Base-by-base conservation (phyloP, 1,284 basidiomycete species). In the Trichosporon sp. region DNA sequence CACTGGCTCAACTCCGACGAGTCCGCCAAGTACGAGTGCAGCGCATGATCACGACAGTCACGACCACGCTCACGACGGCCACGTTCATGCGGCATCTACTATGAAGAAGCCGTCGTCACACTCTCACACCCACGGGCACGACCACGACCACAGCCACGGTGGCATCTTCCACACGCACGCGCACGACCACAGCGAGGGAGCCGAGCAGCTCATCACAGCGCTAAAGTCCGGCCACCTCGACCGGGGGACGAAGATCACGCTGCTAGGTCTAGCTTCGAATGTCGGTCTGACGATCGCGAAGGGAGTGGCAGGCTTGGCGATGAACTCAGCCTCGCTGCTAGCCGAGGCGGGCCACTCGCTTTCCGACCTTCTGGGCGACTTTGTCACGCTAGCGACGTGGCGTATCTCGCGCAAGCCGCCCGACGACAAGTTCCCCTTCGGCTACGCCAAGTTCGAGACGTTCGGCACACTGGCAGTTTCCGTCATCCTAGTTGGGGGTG, bases 321-420 rank as follows among this genome's bases (percentile, higher is more conserved):
- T 83, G 86, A 92, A 97, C 76, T 94, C 91, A 6, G 93, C 95
- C 2, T 88, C 91, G 0, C 82, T 99, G 58, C 84, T 99, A 9
- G 95, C 96, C 2, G 95, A 99, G 74, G 95, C 95, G 0, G 95
- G 91, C 1, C 95, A 99, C 77, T 92, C 90, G n/a, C 72, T 95
- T 49, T 92, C 90, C 67, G 93, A 91, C 88, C 59, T 70, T 34
- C 58, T 71, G 37, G 69, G 73, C 34, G 96, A 99, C 81, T 87
- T 98, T 69, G 92, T 98, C 56, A 95, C 93, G 1, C 85, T 99
- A 19, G 89, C 91, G 70, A 92, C 90, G 73, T 97, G 94, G 91
- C 87, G 87, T 61, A 85, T 96, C 65, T 93, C 91, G 2, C 86
- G 92, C 62, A 87, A 86, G 73, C 86, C 88, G 19, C 89, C 93